phyloP scores from a whole-genome alignment of 139 green algal species.

The Microglena sp. region DNA sequence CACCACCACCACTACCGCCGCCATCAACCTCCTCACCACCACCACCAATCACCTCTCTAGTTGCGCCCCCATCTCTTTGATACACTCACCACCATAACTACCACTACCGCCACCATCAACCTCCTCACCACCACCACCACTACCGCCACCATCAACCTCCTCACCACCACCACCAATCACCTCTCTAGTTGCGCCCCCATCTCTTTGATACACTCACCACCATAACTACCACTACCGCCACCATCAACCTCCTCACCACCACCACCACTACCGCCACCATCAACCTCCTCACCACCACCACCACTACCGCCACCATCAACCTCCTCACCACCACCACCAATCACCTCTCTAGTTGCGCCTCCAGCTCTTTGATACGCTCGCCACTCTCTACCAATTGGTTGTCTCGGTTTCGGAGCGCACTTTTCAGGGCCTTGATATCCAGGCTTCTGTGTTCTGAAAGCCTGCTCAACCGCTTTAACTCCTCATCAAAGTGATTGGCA shows the following conservation, averaged over 20 bases:
- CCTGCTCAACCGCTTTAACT: slow-evolving; percentile 19
- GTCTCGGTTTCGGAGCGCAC: slow-evolving; percentile 30
- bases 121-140: too few species aligned
- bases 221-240: not conserved
- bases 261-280: not conserved
- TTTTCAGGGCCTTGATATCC: slow-evolving; percentile 34
- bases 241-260: not conserved
- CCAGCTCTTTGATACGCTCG: slow-evolving; percentile 29
- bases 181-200: too few species aligned
- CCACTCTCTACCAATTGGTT: slow-evolving; percentile 21
- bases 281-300: not conserved
- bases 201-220: not conserved
- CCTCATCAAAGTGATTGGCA: slow-evolving; percentile 36
- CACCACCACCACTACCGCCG: too few species aligned
- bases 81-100: too few species aligned
- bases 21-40: too few species aligned
- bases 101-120: too few species aligned
- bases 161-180: too few species aligned
- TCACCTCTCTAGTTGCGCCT: slow-evolving; percentile 27
- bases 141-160: too few species aligned
- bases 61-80: too few species aligned
- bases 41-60: too few species aligned
- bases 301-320: not conserved
- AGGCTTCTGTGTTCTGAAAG: slow-evolving; percentile 26
- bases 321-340: not conserved